These are phyloP conservation scores for Chrysoporthe cubensis DNA, from an alignment of 2,329 filamentous ascomycete species.

Conservation along the genomic window DNA sequence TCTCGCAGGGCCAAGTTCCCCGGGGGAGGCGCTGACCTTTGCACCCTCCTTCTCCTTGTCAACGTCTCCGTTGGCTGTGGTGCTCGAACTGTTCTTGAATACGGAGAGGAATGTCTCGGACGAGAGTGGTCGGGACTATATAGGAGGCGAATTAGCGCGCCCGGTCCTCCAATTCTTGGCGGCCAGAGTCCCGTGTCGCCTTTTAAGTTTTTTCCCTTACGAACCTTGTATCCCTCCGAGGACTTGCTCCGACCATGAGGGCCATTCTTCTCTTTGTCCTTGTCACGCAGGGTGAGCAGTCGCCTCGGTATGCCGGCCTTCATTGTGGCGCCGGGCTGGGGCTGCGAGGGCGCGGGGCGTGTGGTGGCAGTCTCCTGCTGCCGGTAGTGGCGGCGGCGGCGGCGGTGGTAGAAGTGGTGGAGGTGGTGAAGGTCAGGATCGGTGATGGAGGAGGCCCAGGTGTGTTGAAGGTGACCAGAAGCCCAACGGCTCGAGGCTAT, in stretches of 20 bases:
- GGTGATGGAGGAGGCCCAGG: not conserved
- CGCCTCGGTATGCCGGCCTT: constrained; percentile 61
- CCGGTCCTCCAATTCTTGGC: not conserved
- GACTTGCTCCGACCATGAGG: constrained; percentile 59
- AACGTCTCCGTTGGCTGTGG: constrained; percentile 56
- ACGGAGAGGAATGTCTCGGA: constrained; percentile 64
- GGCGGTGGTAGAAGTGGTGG: constrained; percentile 1
- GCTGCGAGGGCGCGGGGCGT: constrained; percentile 7
- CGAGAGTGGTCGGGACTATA: constrained; percentile 56
- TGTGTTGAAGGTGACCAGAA: constrained; percentile 27
- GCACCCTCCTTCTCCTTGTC: constrained; percentile 52
- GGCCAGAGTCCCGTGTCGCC: not conserved
- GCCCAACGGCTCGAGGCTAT: constrained; percentile 31
- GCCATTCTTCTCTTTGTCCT: constrained; percentile 50
- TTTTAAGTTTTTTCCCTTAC: constrained; percentile 19
- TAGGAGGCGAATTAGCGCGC: constrained; percentile 27
- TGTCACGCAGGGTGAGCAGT: constrained; percentile 71
- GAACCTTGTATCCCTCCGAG: constrained; percentile 58
- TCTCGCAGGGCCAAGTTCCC: constrained; percentile 10
- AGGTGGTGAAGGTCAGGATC: constrained; percentile 9
- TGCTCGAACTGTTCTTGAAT: constrained; percentile 64
- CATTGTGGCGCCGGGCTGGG: constrained; percentile 44
- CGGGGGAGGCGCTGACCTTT: constrained; percentile 39
- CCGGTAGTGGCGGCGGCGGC: not conserved
- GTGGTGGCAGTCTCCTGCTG: too few species aligned